A percentile compares a stretch with the other conserved stretches of the same genome.
Conservation (phyloP, 2,329 filamentous ascomycete species). For the Albifimbria verrucaria region DNA sequence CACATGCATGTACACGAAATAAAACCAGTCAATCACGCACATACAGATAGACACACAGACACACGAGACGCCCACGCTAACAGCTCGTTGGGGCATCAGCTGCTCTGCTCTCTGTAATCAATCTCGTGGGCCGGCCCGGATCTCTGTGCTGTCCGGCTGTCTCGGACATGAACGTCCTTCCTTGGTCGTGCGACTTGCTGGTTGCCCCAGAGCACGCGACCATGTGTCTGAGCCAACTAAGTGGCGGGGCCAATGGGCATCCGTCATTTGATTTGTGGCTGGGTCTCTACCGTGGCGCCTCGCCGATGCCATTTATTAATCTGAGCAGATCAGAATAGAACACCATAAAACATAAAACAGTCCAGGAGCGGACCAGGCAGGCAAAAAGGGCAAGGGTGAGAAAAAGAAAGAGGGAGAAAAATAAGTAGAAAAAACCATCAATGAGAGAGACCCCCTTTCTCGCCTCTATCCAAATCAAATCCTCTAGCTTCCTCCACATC, state of each 20-base stretch:
- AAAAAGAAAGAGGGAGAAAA: not conserved
- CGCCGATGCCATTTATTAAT: too few relatives aligned
- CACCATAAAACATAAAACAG: too few relatives aligned
- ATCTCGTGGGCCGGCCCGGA: not conserved
- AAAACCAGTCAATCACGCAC: too few relatives aligned
- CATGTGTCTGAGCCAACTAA: not conserved
- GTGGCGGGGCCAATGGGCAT: not conserved
- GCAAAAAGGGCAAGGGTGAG: not conserved
- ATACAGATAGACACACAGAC: too few relatives aligned
- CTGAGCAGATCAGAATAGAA: too few relatives aligned
- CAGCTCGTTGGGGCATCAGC: too few relatives aligned
- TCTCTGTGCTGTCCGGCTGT: not conserved
- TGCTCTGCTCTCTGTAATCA: too few relatives aligned
- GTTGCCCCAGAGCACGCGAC: not conserved
- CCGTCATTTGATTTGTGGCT: not conserved
- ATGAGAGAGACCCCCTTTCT: not conserved
- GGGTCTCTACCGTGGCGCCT: not conserved
- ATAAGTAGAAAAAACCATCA: not conserved
- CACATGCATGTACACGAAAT: too few relatives aligned
- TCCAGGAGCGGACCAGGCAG: not conserved
- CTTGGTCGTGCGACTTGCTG: too few relatives aligned
- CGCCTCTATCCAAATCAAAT: too few relatives aligned
- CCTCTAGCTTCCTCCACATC: not conserved
- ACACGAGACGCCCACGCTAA: too few relatives aligned
- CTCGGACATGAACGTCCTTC: not conserved